phyloP scores from a whole-genome alignment of 257 asterid species.

The Osmanthus fragrans region DNA sequence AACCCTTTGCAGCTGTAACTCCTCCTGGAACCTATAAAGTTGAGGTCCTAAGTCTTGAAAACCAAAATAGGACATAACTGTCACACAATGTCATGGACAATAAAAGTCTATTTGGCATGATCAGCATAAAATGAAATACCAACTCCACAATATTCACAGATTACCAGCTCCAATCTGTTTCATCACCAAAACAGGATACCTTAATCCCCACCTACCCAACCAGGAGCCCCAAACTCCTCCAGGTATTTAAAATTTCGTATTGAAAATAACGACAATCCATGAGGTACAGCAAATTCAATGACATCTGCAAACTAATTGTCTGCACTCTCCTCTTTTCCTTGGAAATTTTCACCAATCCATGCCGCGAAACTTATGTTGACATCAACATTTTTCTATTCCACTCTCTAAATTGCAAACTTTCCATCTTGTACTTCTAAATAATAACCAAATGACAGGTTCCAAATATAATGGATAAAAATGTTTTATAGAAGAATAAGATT shows the following conservation, averaged over 20 bases:
- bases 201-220: neutral
- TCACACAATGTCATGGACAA: neutral
- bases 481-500: neutral
- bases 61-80: neutral
- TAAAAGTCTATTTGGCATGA: neutral
- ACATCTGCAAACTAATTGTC: neutral
- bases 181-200: slow-evolving; percentile 13
- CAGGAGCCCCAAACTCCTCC: neutral
- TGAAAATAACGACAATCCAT: too few species aligned
- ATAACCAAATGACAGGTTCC: neutral
- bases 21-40: slow-evolving; percentile 82
- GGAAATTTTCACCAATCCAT: neutral
- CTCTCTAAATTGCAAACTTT: neutral
- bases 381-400: neutral
- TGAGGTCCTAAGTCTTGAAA: slow-evolving; percentile 26
- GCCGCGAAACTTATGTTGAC: neutral
- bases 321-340: neutral
- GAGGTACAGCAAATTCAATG: neutral
- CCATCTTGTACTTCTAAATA: neutral
- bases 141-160: neutral
- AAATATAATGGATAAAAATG: neutral
- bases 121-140: neutral
- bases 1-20: slow-evolving; percentile 92
- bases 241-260: neutral
- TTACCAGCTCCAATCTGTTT: slow-evolving; percentile 8